Base-by-base conservation (phyloP, 2,329 filamentous ascomycete genomes). In the Aureobasidium subglaciale region DNA sequence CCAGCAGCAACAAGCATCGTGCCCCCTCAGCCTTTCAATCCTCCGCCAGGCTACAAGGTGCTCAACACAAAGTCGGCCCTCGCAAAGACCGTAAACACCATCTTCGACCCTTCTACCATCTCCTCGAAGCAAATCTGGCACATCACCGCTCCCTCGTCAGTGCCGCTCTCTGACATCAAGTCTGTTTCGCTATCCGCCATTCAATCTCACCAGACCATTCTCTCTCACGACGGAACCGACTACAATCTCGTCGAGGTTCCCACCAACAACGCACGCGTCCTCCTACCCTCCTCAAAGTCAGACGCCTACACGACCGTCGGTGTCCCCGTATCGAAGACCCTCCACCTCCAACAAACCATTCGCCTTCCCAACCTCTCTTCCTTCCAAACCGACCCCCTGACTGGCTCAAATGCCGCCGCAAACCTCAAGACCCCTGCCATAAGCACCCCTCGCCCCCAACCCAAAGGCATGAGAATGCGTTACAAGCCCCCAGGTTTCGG, bases 51-150 rank as follows among this genome's bases (percentile, higher is more conserved):
- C 42, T 79, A 80, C 77, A 73, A 60, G 63, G 71, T 61, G 66
- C 73, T 65, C 68, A 77, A 62, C 71, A 80, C 64, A 70, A 81
- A 58, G 68, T 77, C 62, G 16, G 63, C 63, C 27, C 61, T 67
- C 6, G 59, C 63, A 8, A 69, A 66, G 8, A 65, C 64, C 37
- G 56, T 64, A 6, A 53, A 64, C 8, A 72, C 78, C 20, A 70
- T 85, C 53, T 82, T 87, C 63, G 74, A 80, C 56, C 77, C 78
- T 55, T 32, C 37, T 9, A 80, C 81, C 62, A 67, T 85, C 7
- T 73, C 82, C 56, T 85, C 84, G 59, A 90, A 89, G 73, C 84
- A 90, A 67, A 75, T 90, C 58, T 91, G 87, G 87, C 88, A 90
- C 67, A 88, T 91, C 63, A 88, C 85, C 9, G 84, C 85, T 3